phyloP scores from a whole-genome alignment of 192 early-diverging fungal species.

The Lunasporangiospora selenospora region DNA sequence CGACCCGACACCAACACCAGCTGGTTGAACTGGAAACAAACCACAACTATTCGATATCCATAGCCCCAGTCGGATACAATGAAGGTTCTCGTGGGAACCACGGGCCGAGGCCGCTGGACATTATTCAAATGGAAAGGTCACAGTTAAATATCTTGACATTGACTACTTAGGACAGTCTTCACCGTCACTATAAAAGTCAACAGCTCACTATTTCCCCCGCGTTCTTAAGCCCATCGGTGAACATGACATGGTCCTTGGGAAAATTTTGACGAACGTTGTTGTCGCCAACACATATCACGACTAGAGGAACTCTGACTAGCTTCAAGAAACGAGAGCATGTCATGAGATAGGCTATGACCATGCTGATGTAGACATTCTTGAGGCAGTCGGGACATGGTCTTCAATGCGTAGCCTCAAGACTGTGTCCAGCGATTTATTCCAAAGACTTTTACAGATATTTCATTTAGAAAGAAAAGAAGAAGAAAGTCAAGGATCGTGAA shows the following conservation, averaged over 20 bases:
- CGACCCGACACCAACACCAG: too few relatives aligned
- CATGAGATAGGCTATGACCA: neutral
- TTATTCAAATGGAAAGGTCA: too few relatives aligned
- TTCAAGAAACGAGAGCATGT: neutral
- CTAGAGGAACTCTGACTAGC: neutral
- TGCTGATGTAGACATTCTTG: neutral
- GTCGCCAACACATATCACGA: neutral
- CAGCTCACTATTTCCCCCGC: neutral
- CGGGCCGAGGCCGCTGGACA: too few relatives aligned
- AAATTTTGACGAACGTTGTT: neutral
- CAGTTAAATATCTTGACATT: neutral
- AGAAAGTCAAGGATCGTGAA: neutral
- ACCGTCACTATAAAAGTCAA: neutral
- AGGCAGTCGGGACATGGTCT: neutral
- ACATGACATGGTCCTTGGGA: slow-evolving; percentile 1
- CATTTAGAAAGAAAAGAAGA: neutral
- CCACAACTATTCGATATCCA: too few relatives aligned
- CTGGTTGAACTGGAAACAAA: too few relatives aligned
- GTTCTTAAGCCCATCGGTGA: slow-evolving; percentile 2
- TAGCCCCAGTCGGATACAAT: too few relatives aligned
- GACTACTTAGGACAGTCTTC: neutral
- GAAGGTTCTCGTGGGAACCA: too few relatives aligned
- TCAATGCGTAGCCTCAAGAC: neutral
- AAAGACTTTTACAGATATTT: neutral
- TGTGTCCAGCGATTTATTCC: neutral